Base-by-base conservation (phyloP, 768 basidiomycete genomes). In the Trametes cinnabarina region DNA sequence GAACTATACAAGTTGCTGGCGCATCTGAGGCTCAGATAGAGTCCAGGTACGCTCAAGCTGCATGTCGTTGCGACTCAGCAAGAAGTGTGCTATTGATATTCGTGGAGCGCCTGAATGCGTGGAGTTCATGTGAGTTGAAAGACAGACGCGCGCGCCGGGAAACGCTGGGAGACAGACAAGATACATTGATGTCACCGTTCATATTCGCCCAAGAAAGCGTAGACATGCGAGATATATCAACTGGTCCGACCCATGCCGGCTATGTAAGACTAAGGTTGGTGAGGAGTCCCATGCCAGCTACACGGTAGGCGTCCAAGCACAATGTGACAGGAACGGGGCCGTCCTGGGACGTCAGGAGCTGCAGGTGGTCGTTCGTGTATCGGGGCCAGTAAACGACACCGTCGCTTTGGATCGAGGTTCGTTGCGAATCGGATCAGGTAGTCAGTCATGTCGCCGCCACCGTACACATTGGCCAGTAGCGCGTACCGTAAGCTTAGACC, bases 391-490 rank as follows among this genome's bases (percentile, higher is more conserved):
- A n/a, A 25, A 66, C 22, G 25, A 43, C 46, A 5, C 57, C 47
- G 14, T 39, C 49, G 46, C 59, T 63, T 66, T 8, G 70, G 70
- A 43, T 71, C 58, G 10, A 70, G 61, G 17, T 58, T 64, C 9
- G 60, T 42, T 11, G 57, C 65, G 51, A 71, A 71, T 40, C 64
- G 64, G 58, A 71, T 64, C 23, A 71, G 64, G 49, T 61, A 64
- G 43, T 61, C 64, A 12, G 57, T 49, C 60, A 65, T 51, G 47
- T 50, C 54, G 4, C 63, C 58, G 4, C 46, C 50, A 10, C 54
- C 58, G 35, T 55, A 65, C 12, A 62, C 44, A 37, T 46, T 57
- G n/a, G 23, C 26, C 4, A 60, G 30, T 11, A n/a, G n/a, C n/a
- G n/a, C n/a, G n/a, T n/a, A n/a, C n/a, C n/a, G n/a, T n/a, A n/a